Conservation (phyloP, 2,329 filamentous ascomycete species). For the Fusarium sp. region DNA sequence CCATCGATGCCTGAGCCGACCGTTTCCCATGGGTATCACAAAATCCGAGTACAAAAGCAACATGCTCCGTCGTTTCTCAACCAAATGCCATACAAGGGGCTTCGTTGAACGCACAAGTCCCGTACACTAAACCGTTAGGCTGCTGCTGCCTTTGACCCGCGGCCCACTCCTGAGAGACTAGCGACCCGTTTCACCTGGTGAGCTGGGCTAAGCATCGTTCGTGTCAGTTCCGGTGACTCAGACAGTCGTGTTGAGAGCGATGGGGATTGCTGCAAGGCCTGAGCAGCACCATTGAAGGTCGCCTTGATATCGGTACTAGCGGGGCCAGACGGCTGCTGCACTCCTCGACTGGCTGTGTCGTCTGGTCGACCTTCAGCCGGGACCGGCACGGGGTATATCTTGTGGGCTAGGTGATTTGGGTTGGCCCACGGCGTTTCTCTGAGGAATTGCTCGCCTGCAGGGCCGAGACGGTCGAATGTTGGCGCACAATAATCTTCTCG, state of each 20-base stretch:
- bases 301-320: slow-evolving; percentile 41
- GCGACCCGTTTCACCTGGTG: slow-evolving; percentile 50
- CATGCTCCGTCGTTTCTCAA: slow-evolving; percentile 40
- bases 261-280: slow-evolving; percentile 45
- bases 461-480: slow-evolving; percentile 63
- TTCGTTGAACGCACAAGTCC: slow-evolving; percentile 24
- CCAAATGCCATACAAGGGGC: slow-evolving; percentile 28
- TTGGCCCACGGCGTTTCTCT: slow-evolving; percentile 95
- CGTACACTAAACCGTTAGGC: slow-evolving; percentile 39
- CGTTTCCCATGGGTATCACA: slow-evolving; percentile 54
- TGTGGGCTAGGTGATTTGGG: slow-evolving; percentile 80
- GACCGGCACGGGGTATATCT: slow-evolving; percentile 54
- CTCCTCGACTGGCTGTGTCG: slow-evolving; percentile 34
- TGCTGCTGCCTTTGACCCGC: slow-evolving; percentile 52
- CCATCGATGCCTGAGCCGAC: slow-evolving; percentile 41
- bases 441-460: slow-evolving; percentile 86
- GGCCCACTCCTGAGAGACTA: slow-evolving; percentile 47
- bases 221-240: slow-evolving; percentile 59
- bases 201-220: slow-evolving; percentile 50
- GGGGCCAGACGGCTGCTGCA: slow-evolving; percentile 30
- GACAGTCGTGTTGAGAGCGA: slow-evolving; percentile 47
- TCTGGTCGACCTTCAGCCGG: slow-evolving; percentile 25
- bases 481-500: slow-evolving; percentile 62
- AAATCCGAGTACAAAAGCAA: slow-evolving; percentile 49
- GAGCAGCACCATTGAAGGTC: slow-evolving; percentile 38